A percentile compares a stretch with the other conserved stretches of the same genome.
phyloP scores from a whole-genome alignment of 768 basidiomycete genomes.

The Paxillus ammoniavirescens region DNA sequence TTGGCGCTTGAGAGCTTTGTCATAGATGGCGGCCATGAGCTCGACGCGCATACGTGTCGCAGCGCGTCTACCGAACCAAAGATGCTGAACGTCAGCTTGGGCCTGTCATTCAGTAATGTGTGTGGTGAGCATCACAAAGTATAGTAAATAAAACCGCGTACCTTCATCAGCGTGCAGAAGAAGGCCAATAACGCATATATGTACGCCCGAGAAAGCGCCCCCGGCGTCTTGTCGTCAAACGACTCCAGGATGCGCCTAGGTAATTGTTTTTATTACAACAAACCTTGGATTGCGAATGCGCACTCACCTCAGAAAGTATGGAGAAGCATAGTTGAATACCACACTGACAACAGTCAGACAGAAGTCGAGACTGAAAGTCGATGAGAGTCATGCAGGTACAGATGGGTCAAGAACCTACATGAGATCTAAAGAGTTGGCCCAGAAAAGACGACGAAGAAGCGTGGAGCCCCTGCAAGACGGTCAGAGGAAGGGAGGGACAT shows the following conservation, averaged over 20 bases:
- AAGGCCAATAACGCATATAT: constrained; percentile 80
- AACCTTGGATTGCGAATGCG: background rate
- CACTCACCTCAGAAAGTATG: constrained; percentile 79
- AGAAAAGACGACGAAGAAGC: constrained; percentile 43
- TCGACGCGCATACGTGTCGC: constrained; percentile 69
- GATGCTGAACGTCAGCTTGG: constrained; percentile 68
- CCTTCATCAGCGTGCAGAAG: constrained; percentile 42
- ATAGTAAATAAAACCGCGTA: background rate
- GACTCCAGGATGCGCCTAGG: constrained; percentile 59
- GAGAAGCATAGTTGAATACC: constrained; percentile 73
- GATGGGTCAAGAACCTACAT: constrained; percentile 20
- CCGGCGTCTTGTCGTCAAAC: constrained; percentile 47
- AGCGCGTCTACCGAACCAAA: constrained; percentile 82
- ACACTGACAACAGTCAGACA: constrained; percentile 66
- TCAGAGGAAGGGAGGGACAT: background rate
- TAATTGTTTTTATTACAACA: background rate
- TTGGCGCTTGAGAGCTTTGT: constrained; percentile 81
- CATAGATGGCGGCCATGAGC: constrained; percentile 84
- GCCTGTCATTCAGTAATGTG: constrained; percentile 33
- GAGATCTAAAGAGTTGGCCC: constrained; percentile 47
- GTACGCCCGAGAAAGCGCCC: constrained; percentile 61
- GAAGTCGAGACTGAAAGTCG: constrained; percentile 54
- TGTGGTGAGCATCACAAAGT: background rate
- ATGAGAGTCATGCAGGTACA: background rate
- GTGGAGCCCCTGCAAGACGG: constrained; percentile 19